A percentile compares a stretch with the other conserved stretches of the same genome.
Evolutionary conservation across 441 rosid genomes (phyloP).

Genomic region (Populus tomentosa): DNA sequence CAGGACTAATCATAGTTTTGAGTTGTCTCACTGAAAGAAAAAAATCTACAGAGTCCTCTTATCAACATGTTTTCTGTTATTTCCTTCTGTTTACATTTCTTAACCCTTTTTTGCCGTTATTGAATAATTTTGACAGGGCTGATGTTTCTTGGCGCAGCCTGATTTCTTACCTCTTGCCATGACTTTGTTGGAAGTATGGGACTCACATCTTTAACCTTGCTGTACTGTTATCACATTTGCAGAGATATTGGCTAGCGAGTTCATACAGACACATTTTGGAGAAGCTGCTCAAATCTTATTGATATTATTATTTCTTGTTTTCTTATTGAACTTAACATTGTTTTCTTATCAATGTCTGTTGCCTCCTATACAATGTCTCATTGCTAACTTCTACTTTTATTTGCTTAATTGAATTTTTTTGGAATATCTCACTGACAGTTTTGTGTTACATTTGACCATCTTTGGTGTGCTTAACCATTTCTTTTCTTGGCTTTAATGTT

Average conservation of each 20-base stretch:
- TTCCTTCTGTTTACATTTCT: conserved; percentile 26
- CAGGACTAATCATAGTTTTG: background rate
- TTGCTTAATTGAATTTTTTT: conserved; percentile 24
- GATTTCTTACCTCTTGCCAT: conserved; percentile 93
- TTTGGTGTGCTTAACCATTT: conserved; percentile 15
- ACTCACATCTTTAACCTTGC: conserved; percentile 99
- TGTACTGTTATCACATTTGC: conserved; percentile 98
- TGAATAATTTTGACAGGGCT: conserved; percentile 72
- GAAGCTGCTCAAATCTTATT: conserved; percentile 27
- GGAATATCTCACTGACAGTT: conserved; percentile 22
- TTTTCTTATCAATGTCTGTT: conserved; percentile 28
- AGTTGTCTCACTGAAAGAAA: background rate
- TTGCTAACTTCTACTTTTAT: conserved; percentile 14
- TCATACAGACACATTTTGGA: conserved; percentile 22
- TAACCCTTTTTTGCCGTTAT: conserved; percentile 50
- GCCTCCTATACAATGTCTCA: conserved; percentile 19
- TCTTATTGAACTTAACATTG: conserved; percentile 39
- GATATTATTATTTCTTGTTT: conserved; percentile 29
- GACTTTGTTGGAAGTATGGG: conserved; percentile 98
- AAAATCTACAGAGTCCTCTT: background rate
- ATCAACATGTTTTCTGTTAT: conserved; percentile 16
- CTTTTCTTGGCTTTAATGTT: conserved; percentile 8
- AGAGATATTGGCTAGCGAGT: conserved; percentile 52
- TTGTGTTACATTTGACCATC: conserved; percentile 17
- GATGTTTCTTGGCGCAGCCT: conserved; percentile 94